These are phyloP conservation scores for Rhodotorula graminis DNA, from an alignment of 768 basidiomycete species.

Conservation along the genomic window DNA sequence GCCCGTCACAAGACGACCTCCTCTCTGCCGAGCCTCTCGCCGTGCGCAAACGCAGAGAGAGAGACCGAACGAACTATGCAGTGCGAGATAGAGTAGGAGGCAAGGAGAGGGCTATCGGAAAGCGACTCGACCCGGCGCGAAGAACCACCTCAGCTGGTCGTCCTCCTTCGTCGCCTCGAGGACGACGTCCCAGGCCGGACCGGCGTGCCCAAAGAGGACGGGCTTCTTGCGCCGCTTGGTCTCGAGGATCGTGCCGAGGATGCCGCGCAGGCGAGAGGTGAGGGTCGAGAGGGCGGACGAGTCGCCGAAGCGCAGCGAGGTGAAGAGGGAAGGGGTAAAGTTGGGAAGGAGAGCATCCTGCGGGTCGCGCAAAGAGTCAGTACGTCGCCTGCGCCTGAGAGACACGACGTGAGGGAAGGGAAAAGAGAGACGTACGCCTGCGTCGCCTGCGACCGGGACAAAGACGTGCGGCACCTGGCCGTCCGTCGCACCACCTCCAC, in stretches of 20 bases:
- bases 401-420: neutral
- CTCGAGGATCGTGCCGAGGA: neutral
- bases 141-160: neutral
- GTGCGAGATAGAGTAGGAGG: too few species aligned
- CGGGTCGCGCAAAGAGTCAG: neutral
- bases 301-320: neutral
- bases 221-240: neutral
- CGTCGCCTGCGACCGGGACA: neutral
- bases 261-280: neutral
- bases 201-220: neutral
- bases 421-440: neutral
- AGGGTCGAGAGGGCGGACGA: neutral
- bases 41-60: too few species aligned
- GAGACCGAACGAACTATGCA: too few species aligned
- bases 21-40: too few species aligned
- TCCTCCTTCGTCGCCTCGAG: neutral
- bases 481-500: neutral
- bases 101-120: neutral
- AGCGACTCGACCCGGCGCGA: neutral
- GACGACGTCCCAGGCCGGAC: conserved; percentile 6
- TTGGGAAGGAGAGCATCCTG: neutral
- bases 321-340: neutral
- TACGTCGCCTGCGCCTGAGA: too few species aligned
- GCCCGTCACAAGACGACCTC: too few species aligned
- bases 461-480: neutral